Conservation (phyloP, 805 yeast genomes). For the Nematodospora valgi region DNA sequence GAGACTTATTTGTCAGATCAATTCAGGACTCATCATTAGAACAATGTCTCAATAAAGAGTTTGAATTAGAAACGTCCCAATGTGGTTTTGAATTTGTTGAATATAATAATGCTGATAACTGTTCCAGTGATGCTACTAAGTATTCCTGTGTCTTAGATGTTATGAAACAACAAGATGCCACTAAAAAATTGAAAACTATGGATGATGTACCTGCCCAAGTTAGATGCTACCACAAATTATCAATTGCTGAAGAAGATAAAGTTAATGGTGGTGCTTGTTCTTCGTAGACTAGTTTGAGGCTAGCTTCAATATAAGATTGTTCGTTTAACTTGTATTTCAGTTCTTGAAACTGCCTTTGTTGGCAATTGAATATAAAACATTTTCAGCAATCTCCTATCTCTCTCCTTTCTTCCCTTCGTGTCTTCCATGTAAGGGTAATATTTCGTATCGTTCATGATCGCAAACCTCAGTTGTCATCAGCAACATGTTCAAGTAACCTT, state of each 20-base stretch:
- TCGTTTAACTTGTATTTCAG: neutral
- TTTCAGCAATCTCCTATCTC: neutral
- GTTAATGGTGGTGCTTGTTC: conserved; percentile 11
- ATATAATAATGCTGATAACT: conserved; percentile 9
- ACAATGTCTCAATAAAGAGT: conserved; percentile 9
- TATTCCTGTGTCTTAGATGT: conserved; percentile 12
- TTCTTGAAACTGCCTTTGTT: neutral
- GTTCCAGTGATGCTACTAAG: conserved; percentile 7
- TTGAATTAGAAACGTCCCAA: conserved; percentile 9
- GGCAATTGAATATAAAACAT: no score
- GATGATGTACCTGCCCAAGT: conserved; percentile 12
- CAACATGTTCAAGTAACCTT: no score
- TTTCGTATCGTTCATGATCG: no score
- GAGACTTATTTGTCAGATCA: conserved; percentile 8
- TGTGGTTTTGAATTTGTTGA: conserved; percentile 11
- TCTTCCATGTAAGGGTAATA: neutral
- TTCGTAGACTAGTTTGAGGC: conserved; percentile 3
- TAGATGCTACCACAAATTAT: conserved; percentile 10
- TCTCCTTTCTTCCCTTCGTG: neutral
- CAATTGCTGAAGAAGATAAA: conserved; percentile 5
- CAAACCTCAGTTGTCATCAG: no score
- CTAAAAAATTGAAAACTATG: conserved; percentile 10
- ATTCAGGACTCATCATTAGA: conserved; percentile 7
- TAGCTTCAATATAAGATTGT: neutral
- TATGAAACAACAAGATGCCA: conserved; percentile 9